These are phyloP conservation scores for Plasmodium coatneyi DNA, from an alignment of 169 alveolate genomes.

Conservation along the genomic window DNA sequence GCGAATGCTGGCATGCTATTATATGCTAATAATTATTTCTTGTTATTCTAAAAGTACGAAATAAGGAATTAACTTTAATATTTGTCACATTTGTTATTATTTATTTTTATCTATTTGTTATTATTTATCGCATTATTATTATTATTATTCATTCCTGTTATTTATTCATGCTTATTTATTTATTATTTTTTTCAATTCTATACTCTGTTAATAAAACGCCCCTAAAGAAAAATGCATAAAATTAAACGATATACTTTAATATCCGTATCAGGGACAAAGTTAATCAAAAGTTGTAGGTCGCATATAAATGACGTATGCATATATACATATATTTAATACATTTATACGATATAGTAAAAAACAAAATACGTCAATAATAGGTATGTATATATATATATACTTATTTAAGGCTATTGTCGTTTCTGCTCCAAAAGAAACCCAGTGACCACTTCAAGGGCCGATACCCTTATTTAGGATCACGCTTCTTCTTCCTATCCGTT, in stretches of 20 bases:
- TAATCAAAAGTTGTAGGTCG: not conserved
- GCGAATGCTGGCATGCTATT: not conserved
- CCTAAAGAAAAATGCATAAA: no score
- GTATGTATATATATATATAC: no score
- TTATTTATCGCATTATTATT: no score
- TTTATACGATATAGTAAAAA: not conserved
- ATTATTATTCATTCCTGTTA: no score
- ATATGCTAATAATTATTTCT: not conserved
- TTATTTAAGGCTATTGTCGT: not conserved
- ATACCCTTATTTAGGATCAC: not conserved
- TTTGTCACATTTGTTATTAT: not conserved
- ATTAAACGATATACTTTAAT: not conserved
- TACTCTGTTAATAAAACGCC: not conserved
- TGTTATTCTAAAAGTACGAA: not conserved
- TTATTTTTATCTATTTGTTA: no score
- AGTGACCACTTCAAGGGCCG: not conserved
- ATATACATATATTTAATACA: no score
- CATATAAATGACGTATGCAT: not conserved
- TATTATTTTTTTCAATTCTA: not conserved
- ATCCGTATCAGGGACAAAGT: not conserved
- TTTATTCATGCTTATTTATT: no score
- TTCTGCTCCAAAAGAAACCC: not conserved
- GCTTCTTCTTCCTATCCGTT: no score
- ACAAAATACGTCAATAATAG: not conserved
- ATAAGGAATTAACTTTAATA: not conserved